Evolutionary conservation across 192 early-diverging fungal species (phyloP), one percentile per base, ranked within the genome.

Genomic region (Backusella psychrophila): DNA sequence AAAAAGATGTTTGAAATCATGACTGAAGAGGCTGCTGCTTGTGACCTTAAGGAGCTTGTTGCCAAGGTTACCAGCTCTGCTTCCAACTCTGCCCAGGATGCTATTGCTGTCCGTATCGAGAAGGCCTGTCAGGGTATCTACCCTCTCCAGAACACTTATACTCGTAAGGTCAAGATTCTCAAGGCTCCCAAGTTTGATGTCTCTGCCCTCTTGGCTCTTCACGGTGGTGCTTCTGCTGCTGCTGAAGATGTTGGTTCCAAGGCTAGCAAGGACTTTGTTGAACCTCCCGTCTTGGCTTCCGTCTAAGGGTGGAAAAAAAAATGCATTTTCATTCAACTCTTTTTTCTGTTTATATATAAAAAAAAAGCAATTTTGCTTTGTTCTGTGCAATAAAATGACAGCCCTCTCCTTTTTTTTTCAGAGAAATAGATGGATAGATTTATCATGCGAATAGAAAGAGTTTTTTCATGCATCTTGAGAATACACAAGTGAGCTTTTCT

Each of bases 1-100:
- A 97, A 99, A 92, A 98, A 98, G 96, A 99, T 99, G 96, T 96
- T 96, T 86, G 98, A 99, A 88, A 94, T 99, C 89, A 96, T 99
- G 89, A 91, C 83, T 76, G 85, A 87, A 71, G 94, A 97, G 90
- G 93, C 93, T 66, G 73, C 90, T 76, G 83, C 89, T 21, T 93
- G 93, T 89, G 95, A 96, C 85, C 90, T 99, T 84, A 95, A 95
- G 90, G 95, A 96, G 85, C 87, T 98, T 38, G 93, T 99, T 83
- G 86, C 90, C 83, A 98, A 98, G 94, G 92, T 99, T 82, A 91
- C 96, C 79, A 90, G 95, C 75, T 81, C 80, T 73, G 76, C 80
- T 26, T 81, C 80, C 70, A 49, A 53, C 8, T 67, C 71, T 66
- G 80, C 80, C 52, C 80, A 81, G 75, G 98, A 99, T 85, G 91